Conservation (phyloP, 2,329 filamentous ascomycete species). For the Fusarium humuli region DNA sequence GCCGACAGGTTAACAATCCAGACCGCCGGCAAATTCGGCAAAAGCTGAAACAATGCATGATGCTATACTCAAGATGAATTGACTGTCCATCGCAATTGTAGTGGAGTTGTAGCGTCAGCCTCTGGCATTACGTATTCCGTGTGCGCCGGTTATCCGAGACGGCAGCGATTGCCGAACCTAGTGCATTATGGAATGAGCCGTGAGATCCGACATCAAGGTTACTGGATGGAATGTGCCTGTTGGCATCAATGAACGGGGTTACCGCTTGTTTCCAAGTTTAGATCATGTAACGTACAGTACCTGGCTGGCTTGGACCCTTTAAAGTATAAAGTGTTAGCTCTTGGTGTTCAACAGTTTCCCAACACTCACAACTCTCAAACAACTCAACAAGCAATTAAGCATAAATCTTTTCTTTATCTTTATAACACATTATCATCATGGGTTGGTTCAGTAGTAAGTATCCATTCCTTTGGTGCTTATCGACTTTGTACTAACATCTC, state of each 20-base stretch:
- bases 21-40: conserved; percentile 27
- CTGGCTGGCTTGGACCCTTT: conserved; percentile 1
- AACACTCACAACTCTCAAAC: not conserved
- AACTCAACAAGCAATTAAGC: not conserved
- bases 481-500: not conserved
- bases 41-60: not conserved
- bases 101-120: conserved; percentile 18
- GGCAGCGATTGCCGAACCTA: conserved; percentile 30
- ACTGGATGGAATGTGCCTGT: not conserved
- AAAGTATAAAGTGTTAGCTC: conserved; percentile 15
- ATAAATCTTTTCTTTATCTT: not conserved
- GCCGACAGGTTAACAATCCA: not conserved
- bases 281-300: not conserved
- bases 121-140: conserved; percentile 10
- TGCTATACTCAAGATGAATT: not conserved
- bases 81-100: not conserved
- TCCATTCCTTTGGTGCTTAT: fast-evolving
- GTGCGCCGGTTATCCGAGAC: conserved; percentile 38
- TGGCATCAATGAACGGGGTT: not conserved
- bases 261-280: conserved; percentile 11
- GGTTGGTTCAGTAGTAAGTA: conserved; percentile 26
- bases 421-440: conserved; percentile 8
- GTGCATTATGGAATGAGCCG: conserved; percentile 28
- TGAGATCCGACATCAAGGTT: conserved; percentile 28
- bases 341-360: not conserved